phyloP scores from a whole-genome alignment of 305 asterid species.

The Euphrasia arctica region DNA sequence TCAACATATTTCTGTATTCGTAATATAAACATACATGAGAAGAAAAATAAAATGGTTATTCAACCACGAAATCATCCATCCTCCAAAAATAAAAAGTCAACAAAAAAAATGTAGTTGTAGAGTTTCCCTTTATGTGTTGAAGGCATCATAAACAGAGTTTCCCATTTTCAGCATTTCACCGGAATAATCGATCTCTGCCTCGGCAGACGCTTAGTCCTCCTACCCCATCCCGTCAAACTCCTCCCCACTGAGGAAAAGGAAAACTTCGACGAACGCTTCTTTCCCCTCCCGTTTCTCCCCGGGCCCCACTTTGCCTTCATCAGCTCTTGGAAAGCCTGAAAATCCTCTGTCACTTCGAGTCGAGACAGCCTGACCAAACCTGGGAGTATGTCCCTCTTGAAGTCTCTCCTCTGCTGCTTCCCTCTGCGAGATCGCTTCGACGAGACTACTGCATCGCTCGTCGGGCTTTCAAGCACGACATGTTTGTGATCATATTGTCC shows the following conservation, averaged over 20 bases:
- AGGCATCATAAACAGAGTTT: neutral
- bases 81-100: too few species aligned
- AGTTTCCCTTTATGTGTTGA: neutral
- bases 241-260: constrained; percentile 28
- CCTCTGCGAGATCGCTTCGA: constrained; percentile 66
- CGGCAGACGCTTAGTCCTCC: constrained; percentile 72
- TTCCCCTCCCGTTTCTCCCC: constrained; percentile 39
- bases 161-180: constrained; percentile 32
- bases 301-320: constrained; percentile 37
- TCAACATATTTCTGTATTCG: too few species aligned
- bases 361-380: constrained; percentile 80
- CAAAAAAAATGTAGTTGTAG: too few species aligned
- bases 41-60: too few species aligned
- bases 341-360: constrained; percentile 90
- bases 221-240: constrained; percentile 78
- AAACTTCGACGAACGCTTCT: constrained; percentile 30
- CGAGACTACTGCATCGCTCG: constrained; percentile 20
- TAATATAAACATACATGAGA: too few species aligned
- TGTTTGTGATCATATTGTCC: constrained; percentile 25
- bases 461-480: constrained; percentile 19
- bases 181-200: constrained; percentile 55
- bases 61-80: too few species aligned
- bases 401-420: constrained; percentile 51
- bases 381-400: constrained; percentile 88
- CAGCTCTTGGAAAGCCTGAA: constrained; percentile 71